Conservation (phyloP, 129 eudicot genomes). For the Erigeron canadensis region DNA sequence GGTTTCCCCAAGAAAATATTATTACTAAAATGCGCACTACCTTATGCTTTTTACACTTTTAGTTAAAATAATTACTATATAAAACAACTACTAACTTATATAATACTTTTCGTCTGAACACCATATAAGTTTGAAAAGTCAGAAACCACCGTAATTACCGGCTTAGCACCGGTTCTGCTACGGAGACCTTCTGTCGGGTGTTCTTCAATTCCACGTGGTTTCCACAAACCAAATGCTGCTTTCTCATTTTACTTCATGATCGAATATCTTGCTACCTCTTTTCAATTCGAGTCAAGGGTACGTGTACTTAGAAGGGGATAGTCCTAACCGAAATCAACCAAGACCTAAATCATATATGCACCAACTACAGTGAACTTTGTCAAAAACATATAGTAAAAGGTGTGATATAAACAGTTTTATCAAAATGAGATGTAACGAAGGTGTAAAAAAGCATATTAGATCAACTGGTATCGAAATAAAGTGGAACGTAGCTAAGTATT, state of each 20-base stretch:
- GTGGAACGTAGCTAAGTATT: no score
- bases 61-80: neutral
- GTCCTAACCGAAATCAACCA: no score
- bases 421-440: no score
- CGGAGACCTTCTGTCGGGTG: constrained; percentile 43
- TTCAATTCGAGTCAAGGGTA: neutral
- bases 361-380: no score
- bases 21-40: constrained; percentile 28
- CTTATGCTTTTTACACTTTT: constrained; percentile 31
- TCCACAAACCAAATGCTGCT: neutral
- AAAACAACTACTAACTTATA: neutral
- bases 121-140: constrained; percentile 28
- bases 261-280: neutral
- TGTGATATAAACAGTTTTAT: no score
- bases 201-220: constrained; percentile 28
- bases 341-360: no score
- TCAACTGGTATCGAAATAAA: no score
- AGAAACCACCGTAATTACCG: constrained; percentile 37
- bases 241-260: neutral
- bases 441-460: no score
- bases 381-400: no score
- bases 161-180: constrained; percentile 39
- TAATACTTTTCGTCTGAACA: constrained; percentile 32
- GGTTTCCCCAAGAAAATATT: constrained; percentile 20
- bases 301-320: no score